Percentiles rank a stretch among this genome's conserved stretches.
Evolutionary conservation across 2,329 filamentous ascomycete genomes (phyloP).

Genomic region (Apiospora marii): DNA sequence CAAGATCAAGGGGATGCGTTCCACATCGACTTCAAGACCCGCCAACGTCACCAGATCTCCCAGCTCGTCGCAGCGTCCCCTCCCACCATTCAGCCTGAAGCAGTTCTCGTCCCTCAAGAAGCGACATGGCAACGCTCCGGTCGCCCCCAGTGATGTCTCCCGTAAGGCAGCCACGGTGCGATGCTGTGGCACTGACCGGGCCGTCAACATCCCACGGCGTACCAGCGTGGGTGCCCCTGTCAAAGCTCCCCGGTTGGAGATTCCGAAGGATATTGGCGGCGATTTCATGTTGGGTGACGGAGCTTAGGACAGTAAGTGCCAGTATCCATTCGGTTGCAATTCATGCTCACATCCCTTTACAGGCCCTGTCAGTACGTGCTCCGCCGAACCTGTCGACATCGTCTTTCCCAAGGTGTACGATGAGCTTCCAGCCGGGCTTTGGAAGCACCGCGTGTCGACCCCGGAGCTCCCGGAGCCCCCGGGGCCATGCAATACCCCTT

Average conservation of each 20-base stretch:
- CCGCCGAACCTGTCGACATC: not conserved
- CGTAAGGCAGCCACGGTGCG: slow-evolving; percentile 19
- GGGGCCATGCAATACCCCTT: too few species aligned
- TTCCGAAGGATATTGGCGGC: not conserved
- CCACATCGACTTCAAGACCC: not conserved
- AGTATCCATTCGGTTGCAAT: not conserved
- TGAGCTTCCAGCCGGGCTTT: not conserved
- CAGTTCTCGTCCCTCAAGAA: slow-evolving; percentile 20
- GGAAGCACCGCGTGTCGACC: not conserved
- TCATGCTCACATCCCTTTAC: not conserved
- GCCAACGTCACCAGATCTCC: not conserved
- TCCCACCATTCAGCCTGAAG: slow-evolving; percentile 11
- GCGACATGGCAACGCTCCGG: not conserved
- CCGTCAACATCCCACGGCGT: not conserved
- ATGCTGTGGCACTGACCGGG: not conserved
- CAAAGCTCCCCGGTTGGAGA: not conserved
- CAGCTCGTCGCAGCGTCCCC: slow-evolving; percentile 4
- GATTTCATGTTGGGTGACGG: not conserved
- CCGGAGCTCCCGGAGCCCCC: too few species aligned
- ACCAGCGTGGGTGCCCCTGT: slow-evolving; percentile 1
- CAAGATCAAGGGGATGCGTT: not conserved
- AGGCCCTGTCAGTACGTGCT: not conserved
- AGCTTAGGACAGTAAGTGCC: slow-evolving; percentile 8
- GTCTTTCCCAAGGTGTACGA: not conserved
- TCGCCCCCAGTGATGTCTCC: not conserved